Conservation (phyloP, 2,329 filamentous ascomycete species). For the Arthrinium puccinioides region DNA sequence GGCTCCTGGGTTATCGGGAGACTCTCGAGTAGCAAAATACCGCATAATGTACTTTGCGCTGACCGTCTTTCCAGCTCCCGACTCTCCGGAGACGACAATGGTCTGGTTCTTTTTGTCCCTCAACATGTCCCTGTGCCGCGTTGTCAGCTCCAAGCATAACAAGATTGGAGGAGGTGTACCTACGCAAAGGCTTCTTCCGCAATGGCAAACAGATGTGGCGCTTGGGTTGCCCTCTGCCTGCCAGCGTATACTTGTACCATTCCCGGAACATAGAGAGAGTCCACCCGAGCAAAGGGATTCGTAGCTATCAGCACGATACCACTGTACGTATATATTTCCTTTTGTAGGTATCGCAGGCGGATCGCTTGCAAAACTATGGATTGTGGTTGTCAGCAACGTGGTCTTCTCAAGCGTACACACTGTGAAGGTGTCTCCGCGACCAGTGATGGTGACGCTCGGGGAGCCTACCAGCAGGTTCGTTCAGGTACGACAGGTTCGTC, state of each 20-base stretch:
- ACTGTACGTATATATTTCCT: conserved; percentile 99
- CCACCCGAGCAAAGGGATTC: conserved; percentile 94
- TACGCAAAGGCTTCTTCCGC: conserved; percentile 98
- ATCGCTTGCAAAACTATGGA: conserved; percentile 86
- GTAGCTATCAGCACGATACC: conserved; percentile 98
- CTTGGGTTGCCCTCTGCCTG: conserved; percentile 92
- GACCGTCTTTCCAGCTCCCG: conserved; percentile 96
- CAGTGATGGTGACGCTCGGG: too few species aligned
- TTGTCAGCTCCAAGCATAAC: conserved; percentile 30
- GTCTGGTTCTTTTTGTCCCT: conserved; percentile 95
- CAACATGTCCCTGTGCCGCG: conserved; percentile 73
- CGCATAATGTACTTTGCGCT: conserved; percentile 99
- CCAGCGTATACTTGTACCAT: conserved; percentile 99
- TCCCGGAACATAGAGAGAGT: conserved; percentile 95
- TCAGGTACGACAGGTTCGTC: conserved; percentile 94
- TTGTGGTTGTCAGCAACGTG: conserved; percentile 11
- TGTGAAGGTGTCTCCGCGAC: too few species aligned
- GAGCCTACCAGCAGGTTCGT: conserved; percentile 84
- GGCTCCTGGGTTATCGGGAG: conserved; percentile 76
- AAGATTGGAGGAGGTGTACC: conserved; percentile 27
- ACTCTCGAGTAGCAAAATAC: conserved; percentile 96
- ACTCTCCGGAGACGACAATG: conserved; percentile 98
- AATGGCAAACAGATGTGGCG: conserved; percentile 96
- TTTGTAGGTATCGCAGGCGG: conserved; percentile 91
- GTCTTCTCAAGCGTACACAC: too few species aligned